Base-by-base conservation (phyloP, 1,284 basidiomycete genomes). In the Polyporus tsugae region DNA sequence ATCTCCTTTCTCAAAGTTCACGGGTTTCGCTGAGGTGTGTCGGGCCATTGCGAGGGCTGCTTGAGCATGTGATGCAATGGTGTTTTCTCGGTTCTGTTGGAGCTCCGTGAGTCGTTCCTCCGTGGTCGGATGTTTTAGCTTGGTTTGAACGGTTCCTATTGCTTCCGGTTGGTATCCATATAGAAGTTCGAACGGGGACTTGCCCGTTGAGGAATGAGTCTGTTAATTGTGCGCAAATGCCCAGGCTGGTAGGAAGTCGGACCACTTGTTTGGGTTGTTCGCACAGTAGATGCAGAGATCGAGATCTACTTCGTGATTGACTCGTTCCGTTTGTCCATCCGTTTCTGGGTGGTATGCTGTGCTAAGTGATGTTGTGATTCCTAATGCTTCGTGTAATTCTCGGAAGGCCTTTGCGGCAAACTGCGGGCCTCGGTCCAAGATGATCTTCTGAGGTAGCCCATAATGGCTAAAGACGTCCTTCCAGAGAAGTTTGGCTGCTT, bases 241-340 rank as follows among this genome's bases (percentile, higher is more conserved):
- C 7, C 22, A 52, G 0, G 49, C 49, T 1, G n/a, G n/a, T 9
- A 52, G 6, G 5, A 9, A 5, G 49, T 52, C 49, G 0, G n/a
- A 9, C 49, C 49, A 52, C 4, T 22, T 38, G 41, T 81, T 64
- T 2, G 73, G 60, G 61, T 84, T 81, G 42, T 52, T 52, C 2
- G 9, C 6, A 9, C 49, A 52, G 25, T 52, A 76, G 13, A 73
- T 68, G 13, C 70, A 57, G 6, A 78, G 72, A 46, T 73, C 75
- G 4, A 69, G 62, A 39, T 81, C 75, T 1, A 82, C 60, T 36
- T 77, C 72, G 58, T 78, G 77, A 62, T 81, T 81, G 0, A 77
- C 65, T 13, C 76, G 62, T 70, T 81, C 78, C 0, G 77, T 78
- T 58, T 81, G 75, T 0, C 80, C 79, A 68, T 82, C 75, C 1